These are phyloP conservation scores for Stylonectria norvegica DNA, from an alignment of 2,329 filamentous ascomycete species.

Conservation along the genomic window DNA sequence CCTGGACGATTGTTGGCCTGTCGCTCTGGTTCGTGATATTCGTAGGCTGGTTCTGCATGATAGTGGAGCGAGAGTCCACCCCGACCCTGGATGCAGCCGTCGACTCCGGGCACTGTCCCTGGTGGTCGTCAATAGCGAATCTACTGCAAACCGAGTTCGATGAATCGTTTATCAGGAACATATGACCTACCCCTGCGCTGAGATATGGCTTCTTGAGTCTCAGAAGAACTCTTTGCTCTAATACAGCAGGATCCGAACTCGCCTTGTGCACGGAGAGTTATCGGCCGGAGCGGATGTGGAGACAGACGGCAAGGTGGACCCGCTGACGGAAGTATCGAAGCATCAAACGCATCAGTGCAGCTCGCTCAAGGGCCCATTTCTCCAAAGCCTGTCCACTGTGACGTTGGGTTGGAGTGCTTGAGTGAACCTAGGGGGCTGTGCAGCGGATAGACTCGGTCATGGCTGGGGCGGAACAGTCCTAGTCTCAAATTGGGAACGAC, in stretches of 20 bases:
- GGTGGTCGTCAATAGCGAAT: too few species aligned
- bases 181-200: too few species aligned
- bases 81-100: constrained; percentile 9
- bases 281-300: constrained; percentile 17
- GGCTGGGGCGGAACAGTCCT: too few species aligned
- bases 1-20: constrained; percentile 7
- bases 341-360: constrained; percentile 23
- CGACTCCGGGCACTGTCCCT: constrained; percentile 9
- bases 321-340: constrained; percentile 21
- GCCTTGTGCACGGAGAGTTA: constrained; percentile 4
- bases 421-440: constrained; percentile 29
- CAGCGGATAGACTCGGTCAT: constrained; percentile 23
- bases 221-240: too few species aligned
- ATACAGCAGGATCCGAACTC: too few species aligned
- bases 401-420: too few species aligned
- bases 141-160: too few species aligned
- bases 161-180: too few species aligned
- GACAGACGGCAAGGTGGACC: constrained; percentile 15
- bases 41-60: constrained; percentile 11
- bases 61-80: constrained; percentile 22
- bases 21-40: constrained; percentile 16
- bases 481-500: too few species aligned
- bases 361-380: too few species aligned
- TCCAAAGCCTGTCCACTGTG: too few species aligned
- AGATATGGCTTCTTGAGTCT: too few species aligned